Conservation (phyloP, 257 asterid genomes). For the Plectranthus barbatus region DNA sequence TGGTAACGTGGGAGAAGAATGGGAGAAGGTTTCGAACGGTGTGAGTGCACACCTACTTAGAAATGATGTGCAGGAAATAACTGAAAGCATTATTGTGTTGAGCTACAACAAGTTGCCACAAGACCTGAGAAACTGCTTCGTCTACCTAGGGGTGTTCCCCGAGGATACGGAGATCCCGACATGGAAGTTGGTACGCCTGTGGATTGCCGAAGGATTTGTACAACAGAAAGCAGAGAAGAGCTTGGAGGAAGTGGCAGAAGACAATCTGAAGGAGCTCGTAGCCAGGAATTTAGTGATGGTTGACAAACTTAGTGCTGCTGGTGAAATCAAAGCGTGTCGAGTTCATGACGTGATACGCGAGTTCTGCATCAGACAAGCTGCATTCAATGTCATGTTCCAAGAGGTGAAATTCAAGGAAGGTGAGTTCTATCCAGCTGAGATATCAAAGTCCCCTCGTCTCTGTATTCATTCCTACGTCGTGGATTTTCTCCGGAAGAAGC, state of each 20-base stretch:
- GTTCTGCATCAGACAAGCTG: conserved; percentile 41
- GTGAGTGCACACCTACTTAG: conserved; percentile 6
- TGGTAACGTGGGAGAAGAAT: no score
- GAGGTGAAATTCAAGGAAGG: no score
- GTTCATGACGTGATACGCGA: conserved; percentile 44
- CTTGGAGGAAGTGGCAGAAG: no score
- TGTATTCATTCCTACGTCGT: no score
- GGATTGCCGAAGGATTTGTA: conserved; percentile 63
- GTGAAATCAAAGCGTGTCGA: conserved; percentile 35
- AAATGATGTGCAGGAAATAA: not conserved
- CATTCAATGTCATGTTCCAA: conserved; percentile 17
- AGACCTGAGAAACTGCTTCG: conserved; percentile 42
- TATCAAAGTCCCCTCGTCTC: conserved; percentile 21
- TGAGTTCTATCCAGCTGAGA: no score
- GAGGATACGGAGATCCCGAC: conserved; percentile 31
- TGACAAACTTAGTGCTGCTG: conserved; percentile 22
- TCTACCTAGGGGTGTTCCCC: conserved; percentile 40
- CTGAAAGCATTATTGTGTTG: conserved; percentile 21
- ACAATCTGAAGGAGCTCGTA: no score
- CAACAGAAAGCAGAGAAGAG: conserved; percentile 4
- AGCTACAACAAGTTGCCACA: conserved; percentile 42
- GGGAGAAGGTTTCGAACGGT: no score
- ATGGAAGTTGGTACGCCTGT: conserved; percentile 28
- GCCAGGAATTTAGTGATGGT: no score
- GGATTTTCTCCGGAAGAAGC: no score